phyloP scores from a whole-genome alignment of 176 grass and related monocot genomes.

The Zoysia japonica region DNA sequence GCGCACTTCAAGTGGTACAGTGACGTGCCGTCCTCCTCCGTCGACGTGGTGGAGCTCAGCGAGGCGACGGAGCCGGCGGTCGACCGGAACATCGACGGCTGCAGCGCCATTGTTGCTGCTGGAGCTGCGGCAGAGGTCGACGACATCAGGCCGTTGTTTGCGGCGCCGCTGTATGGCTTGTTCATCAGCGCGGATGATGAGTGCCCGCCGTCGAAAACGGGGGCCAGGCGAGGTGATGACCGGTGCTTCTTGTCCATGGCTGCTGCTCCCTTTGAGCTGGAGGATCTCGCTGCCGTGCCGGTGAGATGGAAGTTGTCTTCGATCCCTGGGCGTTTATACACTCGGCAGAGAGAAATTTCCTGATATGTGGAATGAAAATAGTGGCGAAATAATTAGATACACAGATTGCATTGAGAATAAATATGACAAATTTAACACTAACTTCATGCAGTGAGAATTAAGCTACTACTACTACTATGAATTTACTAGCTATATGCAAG shows the following conservation, averaged over 20 bases:
- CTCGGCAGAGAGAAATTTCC: conserved; percentile 91
- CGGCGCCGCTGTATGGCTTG: conserved; percentile 21
- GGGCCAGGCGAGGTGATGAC: conserved; percentile 27
- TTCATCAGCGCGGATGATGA: conserved; percentile 39
- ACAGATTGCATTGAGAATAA: background rate
- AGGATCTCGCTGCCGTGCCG: conserved; percentile 40
- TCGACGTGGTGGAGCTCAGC: conserved; percentile 70
- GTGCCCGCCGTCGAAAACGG: conserved; percentile 42
- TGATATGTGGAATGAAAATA: background rate
- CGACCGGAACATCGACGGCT: conserved; percentile 38
- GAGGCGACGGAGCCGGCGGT: conserved; percentile 59
- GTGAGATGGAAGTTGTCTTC: conserved; percentile 69
- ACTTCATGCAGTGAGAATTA: background rate
- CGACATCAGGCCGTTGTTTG: background rate
- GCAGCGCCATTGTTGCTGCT: background rate
- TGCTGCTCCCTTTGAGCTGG: conserved; percentile 42
- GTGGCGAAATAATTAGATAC: background rate
- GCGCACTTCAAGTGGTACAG: conserved; percentile 53
- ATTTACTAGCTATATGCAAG: background rate
- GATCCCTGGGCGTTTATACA: conserved; percentile 84
- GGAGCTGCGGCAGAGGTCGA: conserved; percentile 12
- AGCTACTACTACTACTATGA: too few species aligned
- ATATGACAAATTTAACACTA: background rate
- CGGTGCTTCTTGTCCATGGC: conserved; percentile 40
- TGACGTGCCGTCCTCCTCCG: conserved; percentile 68